Percentiles rank a stretch among this genome's conserved stretches.
Evolutionary conservation across 176 grass and related monocot species (phyloP).

Genomic region (Ensete ventricosum): DNA sequence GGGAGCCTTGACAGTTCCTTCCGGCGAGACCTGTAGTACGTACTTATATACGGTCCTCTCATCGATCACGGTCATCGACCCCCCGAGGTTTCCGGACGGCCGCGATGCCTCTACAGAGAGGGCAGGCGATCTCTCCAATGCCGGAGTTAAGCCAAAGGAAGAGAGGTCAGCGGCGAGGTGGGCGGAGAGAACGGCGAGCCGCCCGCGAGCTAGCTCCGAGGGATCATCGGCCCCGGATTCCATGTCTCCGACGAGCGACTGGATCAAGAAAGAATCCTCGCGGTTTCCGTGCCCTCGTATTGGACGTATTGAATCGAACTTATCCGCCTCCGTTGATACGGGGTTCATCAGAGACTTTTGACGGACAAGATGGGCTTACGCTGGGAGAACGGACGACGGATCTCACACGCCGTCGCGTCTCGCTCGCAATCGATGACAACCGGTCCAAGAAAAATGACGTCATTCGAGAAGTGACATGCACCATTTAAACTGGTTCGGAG

Average conservation of each 20-base stretch:
- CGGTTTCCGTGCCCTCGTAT: too few relatives aligned
- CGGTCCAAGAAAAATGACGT: too few relatives aligned
- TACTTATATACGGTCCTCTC: slow-evolving; percentile 51
- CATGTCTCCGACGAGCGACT: background rate
- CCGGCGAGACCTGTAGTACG: slow-evolving; percentile 61
- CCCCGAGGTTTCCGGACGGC: slow-evolving; percentile 29
- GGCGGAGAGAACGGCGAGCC: slow-evolving; percentile 42
- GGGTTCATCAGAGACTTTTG: too few relatives aligned
- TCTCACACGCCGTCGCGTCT: too few relatives aligned
- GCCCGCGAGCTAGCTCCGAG: slow-evolving; percentile 20
- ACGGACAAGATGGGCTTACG: too few relatives aligned
- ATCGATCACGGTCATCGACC: slow-evolving; percentile 49
- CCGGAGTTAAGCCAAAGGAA: background rate
- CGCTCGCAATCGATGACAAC: too few relatives aligned
- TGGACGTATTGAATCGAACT: too few relatives aligned
- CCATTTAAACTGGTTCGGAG: too few relatives aligned
- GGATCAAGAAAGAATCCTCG: background rate
- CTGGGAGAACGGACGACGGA: too few relatives aligned
- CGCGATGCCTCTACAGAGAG: slow-evolving; percentile 1
- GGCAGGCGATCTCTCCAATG: slow-evolving; percentile 42
- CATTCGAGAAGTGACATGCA: too few relatives aligned
- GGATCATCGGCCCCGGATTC: background rate
- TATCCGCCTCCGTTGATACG: too few relatives aligned
- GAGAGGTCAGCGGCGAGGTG: slow-evolving; percentile 24
- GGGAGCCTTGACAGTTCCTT: slow-evolving; percentile 67